Base-by-base conservation (phyloP, 2,329 filamentous ascomycete species). In the Thyridium curvatum region DNA sequence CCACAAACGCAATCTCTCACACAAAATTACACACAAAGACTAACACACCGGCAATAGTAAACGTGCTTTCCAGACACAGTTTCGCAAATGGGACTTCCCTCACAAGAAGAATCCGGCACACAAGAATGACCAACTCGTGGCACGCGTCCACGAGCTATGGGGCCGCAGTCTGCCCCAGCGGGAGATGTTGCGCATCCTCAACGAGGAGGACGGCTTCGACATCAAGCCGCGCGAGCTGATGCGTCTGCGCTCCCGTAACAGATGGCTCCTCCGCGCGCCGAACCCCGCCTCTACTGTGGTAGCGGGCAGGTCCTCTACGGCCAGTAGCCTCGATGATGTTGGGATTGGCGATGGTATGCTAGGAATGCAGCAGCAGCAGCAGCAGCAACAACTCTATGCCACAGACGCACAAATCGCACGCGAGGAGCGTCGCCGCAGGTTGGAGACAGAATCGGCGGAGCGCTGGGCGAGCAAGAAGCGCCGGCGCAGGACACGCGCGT, bases 81-180 rank as follows among this genome's bases (percentile, higher is more conserved):
- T 89, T 61, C 83, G 80, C 53, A 71, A 78, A 56, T 93, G 87
- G 87, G 74, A 78, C 8, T 91, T 93, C 49, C 85, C 86, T 12
- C 77, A 73, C 41, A 87, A 87, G 56, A 79, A 85, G 49, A 79
- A 82, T 43, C 79, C 80, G 1, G 79, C 81, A 2, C 77, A 88
- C 54, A 84, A 84, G 52, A 83, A 88, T 54, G 66, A 71, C 12
- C 67, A 66, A 17, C 72, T 91, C 8, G 77, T 86, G 31, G 73
- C 72, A 14, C 77, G 86, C 21, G 73, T 91, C 44, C 81, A 79
- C 53, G 76, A 90, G 61, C 69, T 93, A 51, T 93, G 86, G 86
- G 81, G 86, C 56, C 69, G 67, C 49, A 93, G 91, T 53, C 70
- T 78, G 12, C 72, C 68, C 14, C 84, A 89, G 58, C 74, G 74